Evolutionary conservation across 192 early-diverging fungal genomes (phyloP).

Genomic region (Allomyces macrogynus): DNA sequence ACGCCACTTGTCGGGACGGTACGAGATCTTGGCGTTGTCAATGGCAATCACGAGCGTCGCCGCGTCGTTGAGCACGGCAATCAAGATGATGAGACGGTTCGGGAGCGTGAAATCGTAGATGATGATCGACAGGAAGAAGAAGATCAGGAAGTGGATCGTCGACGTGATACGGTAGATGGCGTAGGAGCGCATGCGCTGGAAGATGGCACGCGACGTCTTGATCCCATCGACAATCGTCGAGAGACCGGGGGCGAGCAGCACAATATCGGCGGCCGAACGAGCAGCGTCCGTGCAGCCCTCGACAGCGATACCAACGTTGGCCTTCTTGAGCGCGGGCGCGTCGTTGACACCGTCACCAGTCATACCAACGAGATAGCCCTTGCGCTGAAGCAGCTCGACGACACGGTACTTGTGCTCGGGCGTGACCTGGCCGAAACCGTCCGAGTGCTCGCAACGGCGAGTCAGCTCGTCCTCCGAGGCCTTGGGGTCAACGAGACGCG

Average conservation of each 20-base stretch:
- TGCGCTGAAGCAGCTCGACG: constrained; percentile 83
- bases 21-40: constrained; percentile 81
- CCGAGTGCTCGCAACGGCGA: constrained; percentile 62
- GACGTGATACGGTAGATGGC: constrained; percentile 89
- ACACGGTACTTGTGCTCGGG: constrained; percentile 96
- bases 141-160: constrained; percentile 85
- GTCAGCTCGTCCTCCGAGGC: constrained; percentile 63
- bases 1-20: constrained; percentile 80
- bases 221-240: constrained; percentile 86
- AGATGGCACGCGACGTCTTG: constrained; percentile 72
- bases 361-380: constrained; percentile 74
- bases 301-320: constrained; percentile 91
- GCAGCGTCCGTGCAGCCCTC: constrained; percentile 91
- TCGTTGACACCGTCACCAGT: constrained; percentile 97
- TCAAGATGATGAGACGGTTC: constrained; percentile 62
- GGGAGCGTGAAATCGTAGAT: constrained; percentile 62
- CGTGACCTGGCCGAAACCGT: constrained; percentile 94
- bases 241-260: constrained; percentile 68
- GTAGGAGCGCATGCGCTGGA: constrained; percentile 86
- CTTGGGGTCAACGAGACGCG: constrained; percentile 56
- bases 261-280: constrained; percentile 86
- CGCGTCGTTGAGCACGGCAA: constrained; percentile 80
- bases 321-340: constrained; percentile 91
- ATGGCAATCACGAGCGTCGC: constrained; percentile 79
- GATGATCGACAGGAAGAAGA: constrained; percentile 82